phyloP scores from a whole-genome alignment of 2,329 filamentous ascomycete genomes.

The Stagonosporopsis tanaceti region DNA sequence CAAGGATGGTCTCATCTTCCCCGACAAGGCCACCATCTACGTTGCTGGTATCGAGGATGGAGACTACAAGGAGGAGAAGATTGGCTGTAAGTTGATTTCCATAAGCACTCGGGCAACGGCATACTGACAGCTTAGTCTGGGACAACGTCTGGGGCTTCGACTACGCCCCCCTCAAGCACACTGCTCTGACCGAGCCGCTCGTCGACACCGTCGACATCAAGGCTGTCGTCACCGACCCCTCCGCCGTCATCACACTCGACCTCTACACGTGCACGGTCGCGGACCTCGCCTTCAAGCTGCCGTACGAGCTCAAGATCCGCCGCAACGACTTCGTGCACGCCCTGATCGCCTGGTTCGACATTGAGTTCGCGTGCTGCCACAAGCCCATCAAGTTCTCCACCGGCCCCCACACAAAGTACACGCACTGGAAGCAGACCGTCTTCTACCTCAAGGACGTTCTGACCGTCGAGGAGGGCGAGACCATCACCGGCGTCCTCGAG shows the following conservation, averaged over 20 bases:
- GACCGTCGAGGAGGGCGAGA: constrained; percentile 88
- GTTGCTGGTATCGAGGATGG: constrained; percentile 97
- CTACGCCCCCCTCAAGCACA: constrained; percentile 91
- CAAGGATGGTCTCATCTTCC: constrained; percentile 92
- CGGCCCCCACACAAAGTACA: constrained; percentile 97
- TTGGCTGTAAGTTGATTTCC: constrained; percentile 74
- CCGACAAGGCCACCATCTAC: constrained; percentile 98
- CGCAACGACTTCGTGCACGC: constrained; percentile 96
- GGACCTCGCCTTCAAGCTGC: constrained; percentile 83
- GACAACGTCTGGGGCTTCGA: constrained; percentile 99
- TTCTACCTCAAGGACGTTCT: constrained; percentile 96
- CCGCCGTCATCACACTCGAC: constrained; percentile 84
- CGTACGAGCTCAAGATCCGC: constrained; percentile 78
- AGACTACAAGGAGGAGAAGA: constrained; percentile 99
- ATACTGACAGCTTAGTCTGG: constrained; percentile 73
- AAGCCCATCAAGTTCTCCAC: constrained; percentile 97
- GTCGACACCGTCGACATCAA: constrained; percentile 98
- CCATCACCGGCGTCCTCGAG: constrained; percentile 74
- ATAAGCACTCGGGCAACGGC: not conserved
- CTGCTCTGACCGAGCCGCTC: constrained; percentile 91
- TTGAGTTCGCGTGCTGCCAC: constrained; percentile 97
- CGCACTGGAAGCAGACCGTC: constrained; percentile 99
- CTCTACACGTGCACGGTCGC: constrained; percentile 86
- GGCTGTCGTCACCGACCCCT: constrained; percentile 92
- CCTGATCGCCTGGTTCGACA: constrained; percentile 98